Conservation (phyloP, 2,329 filamentous ascomycete genomes). For the Neopestalotiopsis rosae region DNA sequence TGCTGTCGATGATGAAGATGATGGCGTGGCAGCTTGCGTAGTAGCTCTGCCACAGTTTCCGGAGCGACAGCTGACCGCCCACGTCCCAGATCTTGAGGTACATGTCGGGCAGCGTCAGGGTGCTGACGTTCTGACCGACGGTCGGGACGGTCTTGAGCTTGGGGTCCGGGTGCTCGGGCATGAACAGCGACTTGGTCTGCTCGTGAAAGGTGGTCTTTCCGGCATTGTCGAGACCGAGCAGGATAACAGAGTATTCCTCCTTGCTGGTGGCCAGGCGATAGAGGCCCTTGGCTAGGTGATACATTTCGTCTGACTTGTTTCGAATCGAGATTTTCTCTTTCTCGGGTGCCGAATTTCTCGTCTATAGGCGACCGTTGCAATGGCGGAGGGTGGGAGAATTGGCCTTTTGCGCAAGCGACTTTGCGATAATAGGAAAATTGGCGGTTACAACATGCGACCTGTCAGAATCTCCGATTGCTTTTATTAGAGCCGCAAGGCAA, state of each 20-base stretch:
- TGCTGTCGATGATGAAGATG: slow-evolving; percentile 96
- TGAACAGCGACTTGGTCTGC: slow-evolving; percentile 90
- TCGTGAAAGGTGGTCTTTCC: slow-evolving; percentile 98
- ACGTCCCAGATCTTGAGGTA: slow-evolving; percentile 99
- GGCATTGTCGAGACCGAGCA: slow-evolving; percentile 96
- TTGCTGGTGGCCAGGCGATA: slow-evolving; percentile 97
- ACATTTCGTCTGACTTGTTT: slow-evolving; percentile 63
- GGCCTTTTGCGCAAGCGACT: not conserved
- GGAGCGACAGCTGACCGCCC: slow-evolving; percentile 87
- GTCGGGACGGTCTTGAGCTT: slow-evolving; percentile 91
- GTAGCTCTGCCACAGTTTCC: slow-evolving; percentile 94
- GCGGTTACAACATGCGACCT: not conserved
- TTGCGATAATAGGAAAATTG: not conserved
- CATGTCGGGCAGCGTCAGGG: slow-evolving; percentile 89
- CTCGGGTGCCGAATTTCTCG: not conserved
- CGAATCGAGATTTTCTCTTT: not conserved
- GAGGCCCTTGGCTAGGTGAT: slow-evolving; percentile 92
- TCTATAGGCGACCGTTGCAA: not conserved
- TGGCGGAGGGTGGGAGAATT: not conserved
- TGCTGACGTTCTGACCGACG: slow-evolving; percentile 95
- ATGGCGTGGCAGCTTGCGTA: slow-evolving; percentile 95
- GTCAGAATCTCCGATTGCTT: not conserved
- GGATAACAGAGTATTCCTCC: slow-evolving; percentile 97
- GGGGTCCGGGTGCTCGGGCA: slow-evolving; percentile 63
- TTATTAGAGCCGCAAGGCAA: not conserved